Percentiles rank a stretch among this genome's conserved stretches.
These are phyloP conservation scores for Aspergillus ochraceoroseus DNA, from an alignment of 2,329 filamentous ascomycete genomes.

Conservation along the genomic window DNA sequence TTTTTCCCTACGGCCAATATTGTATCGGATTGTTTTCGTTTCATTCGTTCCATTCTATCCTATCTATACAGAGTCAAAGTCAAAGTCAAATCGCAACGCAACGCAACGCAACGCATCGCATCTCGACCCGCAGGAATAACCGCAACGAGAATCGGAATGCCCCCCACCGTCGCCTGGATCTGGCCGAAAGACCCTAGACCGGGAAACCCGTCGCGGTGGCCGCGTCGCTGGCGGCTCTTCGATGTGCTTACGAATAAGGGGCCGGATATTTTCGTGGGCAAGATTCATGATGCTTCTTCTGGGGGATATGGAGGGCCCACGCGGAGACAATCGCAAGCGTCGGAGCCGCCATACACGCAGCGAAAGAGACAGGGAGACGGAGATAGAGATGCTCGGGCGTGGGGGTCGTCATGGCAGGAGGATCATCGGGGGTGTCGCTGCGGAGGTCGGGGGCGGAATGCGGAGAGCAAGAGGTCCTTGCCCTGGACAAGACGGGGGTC, in stretches of 20 bases:
- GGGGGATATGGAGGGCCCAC: too few relatives aligned
- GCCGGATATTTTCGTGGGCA: conserved; percentile 42
- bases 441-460: neutral
- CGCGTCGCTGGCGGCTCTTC: conserved; percentile 29
- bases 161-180: conserved; percentile 27
- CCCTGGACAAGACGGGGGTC: conserved; percentile 21
- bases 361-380: neutral
- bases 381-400: neutral
- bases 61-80: too few relatives aligned
- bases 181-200: conserved; percentile 40
- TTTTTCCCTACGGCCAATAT: too few relatives aligned
- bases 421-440: neutral
- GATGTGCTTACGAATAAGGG: conserved; percentile 40
- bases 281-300: conserved; percentile 13
- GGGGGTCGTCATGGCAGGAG: conserved; percentile 2
- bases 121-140: too few relatives aligned
- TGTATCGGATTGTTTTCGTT: neutral
- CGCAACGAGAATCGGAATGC: neutral
- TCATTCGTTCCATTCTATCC: neutral
- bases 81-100: neutral
- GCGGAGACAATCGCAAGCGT: too few relatives aligned
- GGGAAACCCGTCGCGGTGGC: conserved; percentile 31
- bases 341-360: too few relatives aligned
- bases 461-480: conserved; percentile 15
- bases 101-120: too few relatives aligned